Conservation (phyloP, 257 asterid genomes). For the Rauvolfia tetraphylla region DNA sequence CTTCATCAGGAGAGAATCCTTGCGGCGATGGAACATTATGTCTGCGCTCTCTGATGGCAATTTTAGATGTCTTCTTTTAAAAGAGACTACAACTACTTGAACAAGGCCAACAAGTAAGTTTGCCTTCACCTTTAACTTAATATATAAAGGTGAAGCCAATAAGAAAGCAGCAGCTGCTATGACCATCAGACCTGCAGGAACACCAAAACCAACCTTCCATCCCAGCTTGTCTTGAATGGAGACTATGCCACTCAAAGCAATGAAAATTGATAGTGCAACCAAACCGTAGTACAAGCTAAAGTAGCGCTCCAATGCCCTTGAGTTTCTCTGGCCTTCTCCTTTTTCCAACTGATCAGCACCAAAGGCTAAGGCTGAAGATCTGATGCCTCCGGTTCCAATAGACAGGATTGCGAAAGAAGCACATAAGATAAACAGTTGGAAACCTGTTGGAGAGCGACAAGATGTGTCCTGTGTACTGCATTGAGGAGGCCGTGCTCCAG, state of each 20-base stretch:
- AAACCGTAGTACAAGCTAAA: constrained; percentile 70
- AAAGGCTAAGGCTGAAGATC: constrained; percentile 63
- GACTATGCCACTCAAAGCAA: constrained; percentile 62
- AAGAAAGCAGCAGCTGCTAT: constrained; percentile 35
- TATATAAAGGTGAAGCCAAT: constrained; percentile 46
- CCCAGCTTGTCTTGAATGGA: constrained; percentile 70
- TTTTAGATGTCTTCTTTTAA: constrained; percentile 33
- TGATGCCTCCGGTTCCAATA: constrained; percentile 68
- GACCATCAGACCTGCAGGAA: constrained; percentile 42
- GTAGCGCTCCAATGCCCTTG: constrained; percentile 36
- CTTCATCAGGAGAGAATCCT: constrained; percentile 26
- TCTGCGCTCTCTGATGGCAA: constrained; percentile 14
- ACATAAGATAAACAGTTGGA: constrained; percentile 46
- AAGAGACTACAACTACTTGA: constrained; percentile 54
- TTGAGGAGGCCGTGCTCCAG: constrained; percentile 54
- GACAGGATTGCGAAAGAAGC: constrained; percentile 54
- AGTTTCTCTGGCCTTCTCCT: constrained; percentile 13
- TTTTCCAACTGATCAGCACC: constrained; percentile 65
- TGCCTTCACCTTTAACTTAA: constrained; percentile 35
- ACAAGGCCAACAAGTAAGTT: constrained; percentile 38
- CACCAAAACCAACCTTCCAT: constrained; percentile 61
- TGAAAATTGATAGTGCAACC: constrained; percentile 34
- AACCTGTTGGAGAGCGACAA: constrained; percentile 37
- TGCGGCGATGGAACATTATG: constrained; percentile 29
- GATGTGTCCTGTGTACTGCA: constrained; percentile 21